Conservation (phyloP, 1,139 yeast species). For the Candida sp. region DNA sequence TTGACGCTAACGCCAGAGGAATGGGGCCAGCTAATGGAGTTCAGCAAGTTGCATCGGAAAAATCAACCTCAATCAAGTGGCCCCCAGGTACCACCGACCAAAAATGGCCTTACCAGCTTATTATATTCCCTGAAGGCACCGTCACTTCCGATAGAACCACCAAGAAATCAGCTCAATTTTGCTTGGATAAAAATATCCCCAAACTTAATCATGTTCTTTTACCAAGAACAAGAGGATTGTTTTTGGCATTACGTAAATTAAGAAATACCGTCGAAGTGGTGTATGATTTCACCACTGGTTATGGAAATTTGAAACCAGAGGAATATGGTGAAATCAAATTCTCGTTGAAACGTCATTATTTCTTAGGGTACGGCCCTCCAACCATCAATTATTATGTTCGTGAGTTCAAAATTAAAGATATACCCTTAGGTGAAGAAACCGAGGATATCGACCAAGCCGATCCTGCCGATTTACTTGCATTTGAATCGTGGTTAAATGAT, state of each 20-base stretch:
- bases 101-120: conserved; percentile 49
- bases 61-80: conserved; percentile 26
- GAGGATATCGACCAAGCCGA: conserved; percentile 43
- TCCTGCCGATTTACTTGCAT: conserved; percentile 38
- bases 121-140: conserved; percentile 95
- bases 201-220: conserved; percentile 61
- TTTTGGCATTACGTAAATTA: conserved; percentile 60
- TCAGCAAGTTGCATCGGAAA: conserved; percentile 25
- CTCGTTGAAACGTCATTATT: conserved; percentile 60
- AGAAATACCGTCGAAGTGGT: conserved; percentile 60
- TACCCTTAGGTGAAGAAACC: conserved; percentile 59
- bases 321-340: conserved; percentile 79
- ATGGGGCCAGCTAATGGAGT: conserved; percentile 53
- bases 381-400: conserved; percentile 62
- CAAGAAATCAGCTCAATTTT: conserved; percentile 53
- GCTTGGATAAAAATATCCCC: conserved; percentile 46
- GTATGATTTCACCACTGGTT: conserved; percentile 83
- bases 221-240: conserved; percentile 82
- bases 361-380: conserved; percentile 71
- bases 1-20: conserved; percentile 53
- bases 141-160: conserved; percentile 70
- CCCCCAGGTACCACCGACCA: conserved; percentile 32
- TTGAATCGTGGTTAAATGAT: conserved; percentile 72
- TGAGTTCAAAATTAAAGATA: conserved; percentile 53
- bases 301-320: conserved; percentile 60